Conservation (phyloP, 2,329 filamentous ascomycete genomes). For the Didymella lethalis region DNA sequence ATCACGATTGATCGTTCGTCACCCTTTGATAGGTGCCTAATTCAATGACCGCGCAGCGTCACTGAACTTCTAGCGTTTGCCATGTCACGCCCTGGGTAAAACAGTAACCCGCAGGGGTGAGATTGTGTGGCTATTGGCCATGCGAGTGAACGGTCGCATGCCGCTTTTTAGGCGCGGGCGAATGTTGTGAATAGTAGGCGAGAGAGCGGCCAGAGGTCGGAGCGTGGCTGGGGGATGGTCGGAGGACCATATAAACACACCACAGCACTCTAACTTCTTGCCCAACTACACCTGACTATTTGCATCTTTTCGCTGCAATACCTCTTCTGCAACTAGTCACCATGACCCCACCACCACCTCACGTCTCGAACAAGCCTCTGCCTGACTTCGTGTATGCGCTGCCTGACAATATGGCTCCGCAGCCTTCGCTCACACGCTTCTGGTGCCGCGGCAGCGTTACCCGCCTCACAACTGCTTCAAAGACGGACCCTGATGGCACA, state of each 20-base stretch:
- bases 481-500: not conserved
- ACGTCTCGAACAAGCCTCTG: not conserved
- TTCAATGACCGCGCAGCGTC: not conserved
- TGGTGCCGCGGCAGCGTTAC: not conserved
- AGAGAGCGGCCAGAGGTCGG: not conserved
- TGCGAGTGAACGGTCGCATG: not conserved
- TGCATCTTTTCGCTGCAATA: not conserved
- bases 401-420: constrained; percentile 28
- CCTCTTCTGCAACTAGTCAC: not conserved
- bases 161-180: not conserved
- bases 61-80: not conserved
- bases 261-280: not conserved
- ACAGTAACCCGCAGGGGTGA: too few relatives aligned
- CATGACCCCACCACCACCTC: not conserved
- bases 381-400: constrained; percentile 21
- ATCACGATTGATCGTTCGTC: not conserved
- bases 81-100: not conserved
- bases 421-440: not conserved
- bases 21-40: not conserved
- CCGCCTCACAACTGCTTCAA: not conserved
- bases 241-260: too few relatives aligned
- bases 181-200: not conserved
- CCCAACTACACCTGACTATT: not conserved
- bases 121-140: not conserved
- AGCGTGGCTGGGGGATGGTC: not conserved